phyloP scores from a whole-genome alignment of 2,329 filamentous ascomycete species.

The Cyphellophora europaea region DNA sequence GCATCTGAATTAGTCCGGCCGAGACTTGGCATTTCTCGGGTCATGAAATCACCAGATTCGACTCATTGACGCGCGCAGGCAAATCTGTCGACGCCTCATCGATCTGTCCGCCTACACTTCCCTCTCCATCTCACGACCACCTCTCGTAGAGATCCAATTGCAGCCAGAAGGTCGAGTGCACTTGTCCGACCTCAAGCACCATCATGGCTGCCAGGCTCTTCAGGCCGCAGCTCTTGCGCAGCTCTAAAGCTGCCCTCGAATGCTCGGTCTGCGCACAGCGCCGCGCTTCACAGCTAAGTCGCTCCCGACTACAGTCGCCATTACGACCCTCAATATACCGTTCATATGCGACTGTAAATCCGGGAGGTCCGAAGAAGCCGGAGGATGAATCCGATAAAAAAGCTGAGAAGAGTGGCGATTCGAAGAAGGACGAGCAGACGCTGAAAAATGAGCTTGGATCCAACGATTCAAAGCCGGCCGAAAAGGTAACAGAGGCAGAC shows the following conservation, averaged over 20 bases:
- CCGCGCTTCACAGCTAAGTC: slow-evolving; percentile 28
- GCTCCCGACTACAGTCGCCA: slow-evolving; percentile 26
- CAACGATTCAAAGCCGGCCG: slow-evolving; percentile 28
- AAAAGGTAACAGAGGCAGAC: slow-evolving; percentile 18
- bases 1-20: no score
- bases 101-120: not conserved
- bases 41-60: no score
- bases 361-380: slow-evolving; percentile 31
- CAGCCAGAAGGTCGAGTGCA: not conserved
- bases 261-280: slow-evolving; percentile 39
- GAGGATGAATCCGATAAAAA: slow-evolving; percentile 21
- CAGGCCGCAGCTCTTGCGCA: slow-evolving; percentile 17
- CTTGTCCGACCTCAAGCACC: not conserved
- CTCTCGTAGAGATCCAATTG: not conserved
- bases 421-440: slow-evolving; percentile 27
- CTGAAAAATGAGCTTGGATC: slow-evolving; percentile 35
- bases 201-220: slow-evolving; percentile 17
- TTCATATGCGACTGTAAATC: slow-evolving; percentile 34
- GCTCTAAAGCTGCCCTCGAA: slow-evolving; percentile 46
- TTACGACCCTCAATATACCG: slow-evolving; percentile 29
- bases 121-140: not conserved
- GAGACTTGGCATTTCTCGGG: no score
- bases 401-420: slow-evolving; percentile 20
- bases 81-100: slow-evolving; percentile 1
- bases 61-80: no score